Evolutionary conservation across 306 rosid species (phyloP).

Genomic region (Sphenostylis stenocarpa): DNA sequence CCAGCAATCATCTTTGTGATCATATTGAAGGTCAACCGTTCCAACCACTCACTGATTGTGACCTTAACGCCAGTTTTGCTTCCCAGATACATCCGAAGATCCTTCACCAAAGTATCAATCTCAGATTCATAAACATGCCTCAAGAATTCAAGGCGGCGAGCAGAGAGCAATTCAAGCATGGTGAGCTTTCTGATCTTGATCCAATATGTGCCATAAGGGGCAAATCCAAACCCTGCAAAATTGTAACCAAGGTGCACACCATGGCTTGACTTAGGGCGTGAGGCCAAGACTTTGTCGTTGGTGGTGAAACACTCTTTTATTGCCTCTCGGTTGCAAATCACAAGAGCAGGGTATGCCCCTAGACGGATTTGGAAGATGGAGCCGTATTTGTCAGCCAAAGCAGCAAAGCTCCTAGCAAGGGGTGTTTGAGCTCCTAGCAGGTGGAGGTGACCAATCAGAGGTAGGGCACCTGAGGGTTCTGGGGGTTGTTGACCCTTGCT

Average conservation of each 20-base stretch:
- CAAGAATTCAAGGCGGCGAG: conserved; percentile 44
- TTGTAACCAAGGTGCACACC: conserved; percentile 51
- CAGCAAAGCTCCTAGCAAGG: conserved; percentile 40
- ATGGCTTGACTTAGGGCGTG: conserved; percentile 48
- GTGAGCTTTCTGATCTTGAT: conserved; percentile 43
- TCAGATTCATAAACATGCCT: conserved; percentile 39
- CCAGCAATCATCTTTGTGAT: conserved; percentile 49
- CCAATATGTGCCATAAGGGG: conserved; percentile 50
- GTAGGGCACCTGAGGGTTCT: conserved; percentile 44
- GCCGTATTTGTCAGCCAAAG: conserved; percentile 53
- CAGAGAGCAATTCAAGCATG: conserved; percentile 45
- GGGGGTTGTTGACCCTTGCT: conserved; percentile 38
- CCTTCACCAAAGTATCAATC: conserved; percentile 31
- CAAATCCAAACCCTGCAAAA: conserved; percentile 51
- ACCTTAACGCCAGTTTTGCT: conserved; percentile 14
- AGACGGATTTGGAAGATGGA: conserved; percentile 49
- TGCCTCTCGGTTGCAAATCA: conserved; percentile 50
- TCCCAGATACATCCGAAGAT: not conserved
- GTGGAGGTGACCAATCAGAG: conserved; percentile 64
- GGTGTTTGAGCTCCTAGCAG: conserved; percentile 34
- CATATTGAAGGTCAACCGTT: conserved; percentile 42
- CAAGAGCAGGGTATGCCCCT: conserved; percentile 44
- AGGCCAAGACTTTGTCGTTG: conserved; percentile 46
- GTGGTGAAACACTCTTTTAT: conserved; percentile 61
- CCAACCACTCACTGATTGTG: conserved; percentile 49